Conservation (phyloP, 352 stramenopile genomes). For the Phytophthora litchii region DNA sequence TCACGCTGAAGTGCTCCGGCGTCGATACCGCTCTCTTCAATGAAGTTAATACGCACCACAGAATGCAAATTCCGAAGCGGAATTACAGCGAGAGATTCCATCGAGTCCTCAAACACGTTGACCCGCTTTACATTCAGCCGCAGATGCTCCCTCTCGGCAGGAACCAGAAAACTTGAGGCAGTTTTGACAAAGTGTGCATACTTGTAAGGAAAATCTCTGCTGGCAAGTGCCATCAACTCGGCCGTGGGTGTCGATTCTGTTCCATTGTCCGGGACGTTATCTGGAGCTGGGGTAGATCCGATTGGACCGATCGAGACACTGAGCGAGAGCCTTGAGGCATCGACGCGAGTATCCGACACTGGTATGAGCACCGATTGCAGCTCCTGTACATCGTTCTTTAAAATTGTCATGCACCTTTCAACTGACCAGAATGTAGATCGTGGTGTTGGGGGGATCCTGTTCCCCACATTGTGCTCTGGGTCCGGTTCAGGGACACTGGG, state of each 20-base stretch:
- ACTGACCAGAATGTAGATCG: slow-evolving; percentile 4
- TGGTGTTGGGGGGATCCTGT: neutral
- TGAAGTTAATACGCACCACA: slow-evolving; percentile 58
- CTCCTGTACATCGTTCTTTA: neutral
- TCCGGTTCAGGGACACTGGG: neutral
- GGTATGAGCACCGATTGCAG: slow-evolving; percentile 3
- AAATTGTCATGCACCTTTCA: neutral
- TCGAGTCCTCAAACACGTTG: slow-evolving; percentile 37
- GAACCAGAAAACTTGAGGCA: slow-evolving; percentile 20
- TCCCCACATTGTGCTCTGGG: neutral
- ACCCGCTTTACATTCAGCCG: slow-evolving; percentile 33
- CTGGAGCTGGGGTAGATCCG: neutral
- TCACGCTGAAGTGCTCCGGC: slow-evolving; percentile 48
- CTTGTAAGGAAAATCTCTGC: slow-evolving; percentile 34
- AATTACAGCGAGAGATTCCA: slow-evolving; percentile 41
- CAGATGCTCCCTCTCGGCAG: slow-evolving; percentile 29
- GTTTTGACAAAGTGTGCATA: slow-evolving; percentile 41
- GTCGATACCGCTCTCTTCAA: slow-evolving; percentile 63
- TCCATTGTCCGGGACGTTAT: neutral
- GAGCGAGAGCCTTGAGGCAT: neutral
- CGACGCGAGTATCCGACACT: neutral
- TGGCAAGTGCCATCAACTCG: slow-evolving; percentile 15
- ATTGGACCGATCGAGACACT: neutral
- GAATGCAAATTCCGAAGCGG: slow-evolving; percentile 33
- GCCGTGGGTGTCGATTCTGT: neutral